Percentiles rank a stretch among this genome's conserved stretches.
Conservation (phyloP, 192 early-diverging fungal genomes). For the Geranomyces michiganensis region DNA sequence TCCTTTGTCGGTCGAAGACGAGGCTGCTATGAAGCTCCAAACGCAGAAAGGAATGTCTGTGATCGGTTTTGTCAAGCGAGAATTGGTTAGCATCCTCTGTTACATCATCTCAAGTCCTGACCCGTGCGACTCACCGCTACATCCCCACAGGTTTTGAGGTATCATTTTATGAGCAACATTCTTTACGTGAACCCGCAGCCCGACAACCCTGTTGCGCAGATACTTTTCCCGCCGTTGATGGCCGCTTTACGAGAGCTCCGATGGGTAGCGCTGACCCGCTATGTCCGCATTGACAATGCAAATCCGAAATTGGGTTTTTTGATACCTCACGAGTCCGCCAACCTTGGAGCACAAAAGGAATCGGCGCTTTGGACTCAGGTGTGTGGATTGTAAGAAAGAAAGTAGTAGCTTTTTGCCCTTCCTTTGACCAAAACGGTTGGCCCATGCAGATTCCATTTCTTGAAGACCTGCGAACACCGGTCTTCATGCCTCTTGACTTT, state of each 20-base stretch:
- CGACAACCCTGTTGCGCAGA: conserved; percentile 35
- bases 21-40: conserved; percentile 58
- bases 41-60: conserved; percentile 63
- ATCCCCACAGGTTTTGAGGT: conserved; percentile 31
- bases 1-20: conserved; percentile 63
- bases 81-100: not conserved
- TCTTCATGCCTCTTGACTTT: conserved; percentile 55
- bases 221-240: conserved; percentile 56
- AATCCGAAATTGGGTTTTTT: conserved; percentile 68
- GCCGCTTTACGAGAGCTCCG: conserved; percentile 55
- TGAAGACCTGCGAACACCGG: conserved; percentile 63
- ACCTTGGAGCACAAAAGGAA: not conserved
- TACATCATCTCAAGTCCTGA: not conserved
- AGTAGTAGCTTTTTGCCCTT: conserved; percentile 16
- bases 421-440: not conserved
- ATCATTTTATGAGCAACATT: conserved; percentile 58
- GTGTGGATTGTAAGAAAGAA: not conserved
- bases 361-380: conserved; percentile 24
- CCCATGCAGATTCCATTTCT: conserved; percentile 61
- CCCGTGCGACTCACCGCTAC: no score
- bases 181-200: conserved; percentile 57
- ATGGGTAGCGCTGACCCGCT: conserved; percentile 63
- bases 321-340: conserved; percentile 44
- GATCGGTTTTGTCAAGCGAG: conserved; percentile 58
- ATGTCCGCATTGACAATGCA: conserved; percentile 51